Evolutionary conservation across 139 green algal genomes (phyloP), one percentile per base, ranked within the genome.

Genomic region (Diplosphaera chodatii): DNA sequence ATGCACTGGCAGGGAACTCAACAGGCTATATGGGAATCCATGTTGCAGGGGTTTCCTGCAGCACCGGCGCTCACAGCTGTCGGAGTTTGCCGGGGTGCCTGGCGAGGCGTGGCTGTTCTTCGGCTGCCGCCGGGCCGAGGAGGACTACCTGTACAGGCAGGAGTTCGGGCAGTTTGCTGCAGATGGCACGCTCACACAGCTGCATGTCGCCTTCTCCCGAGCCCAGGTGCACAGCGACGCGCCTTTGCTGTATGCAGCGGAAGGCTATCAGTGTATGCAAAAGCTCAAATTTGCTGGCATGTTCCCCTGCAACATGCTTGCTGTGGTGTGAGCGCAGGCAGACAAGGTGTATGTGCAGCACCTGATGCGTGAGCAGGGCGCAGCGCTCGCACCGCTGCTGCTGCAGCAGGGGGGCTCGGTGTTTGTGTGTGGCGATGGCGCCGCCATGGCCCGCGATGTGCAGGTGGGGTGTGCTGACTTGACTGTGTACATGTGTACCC

Each of bases 361-460:
- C 83, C 76, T 87, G 30, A 87, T 98, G 76, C 40, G 33, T 64
- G 74, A 87, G 74, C 74, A 89, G 63, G 83, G 66, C 0, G 76
- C 37, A 3, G 77, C 85, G 40, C 73, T 97, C n/a, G 76, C 72
- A 37, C n/a, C 72, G 31, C 69, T 89, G 28, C 69, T 93, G 6
- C 40, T 79, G 29, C 63, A 80, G 21, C 31, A 80, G 20, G 82
- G 79, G 4, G 92, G 75, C 0, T 85, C 85, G 37, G 75, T 97
- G 29, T 92, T 89, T 73, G 83, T 94, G 37, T 96, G 92, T 77
- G 91, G 94, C 28, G 94, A 98, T 69, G 94, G 93, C 3, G 84
- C 77, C 0, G 29, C 48, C 66, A 98, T 98, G 94, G 94, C 92
- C 15, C 94, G 93, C 74, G 94, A 97, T 62, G 94, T 98, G 66